phyloP scores from a whole-genome alignment of 371 early-diverging fungal species.

The Mortierella sp. region DNA sequence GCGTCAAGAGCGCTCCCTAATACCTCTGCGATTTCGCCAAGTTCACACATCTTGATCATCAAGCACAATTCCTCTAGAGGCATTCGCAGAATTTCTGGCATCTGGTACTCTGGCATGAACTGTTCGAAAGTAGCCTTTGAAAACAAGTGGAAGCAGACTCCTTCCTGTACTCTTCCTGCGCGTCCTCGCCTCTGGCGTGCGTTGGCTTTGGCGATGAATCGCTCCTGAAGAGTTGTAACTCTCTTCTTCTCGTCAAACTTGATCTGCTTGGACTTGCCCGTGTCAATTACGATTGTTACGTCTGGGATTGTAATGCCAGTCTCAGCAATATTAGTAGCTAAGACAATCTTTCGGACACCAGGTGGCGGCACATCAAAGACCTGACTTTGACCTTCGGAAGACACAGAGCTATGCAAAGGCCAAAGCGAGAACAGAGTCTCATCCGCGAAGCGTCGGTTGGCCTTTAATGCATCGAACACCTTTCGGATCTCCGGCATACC shows the following conservation, averaged over 20 bases:
- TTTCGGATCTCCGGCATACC: conserved; percentile 86
- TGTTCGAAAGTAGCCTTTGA: conserved; percentile 64
- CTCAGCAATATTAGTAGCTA: conserved; percentile 96
- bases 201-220: conserved; percentile 84
- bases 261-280: conserved; percentile 88
- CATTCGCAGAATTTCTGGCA: conserved; percentile 80
- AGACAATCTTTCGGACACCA: conserved; percentile 85
- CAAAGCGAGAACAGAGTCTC: conserved; percentile 66
- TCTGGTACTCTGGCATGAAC: conserved; percentile 74
- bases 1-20: conserved; percentile 81
- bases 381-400: conserved; percentile 76
- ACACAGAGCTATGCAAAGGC: conserved; percentile 85
- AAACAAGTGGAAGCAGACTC: conserved; percentile 84
- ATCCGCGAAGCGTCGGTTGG: conserved; percentile 62
- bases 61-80: conserved; percentile 83
- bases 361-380: conserved; percentile 74
- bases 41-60: conserved; percentile 73
- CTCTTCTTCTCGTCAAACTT: conserved; percentile 77
- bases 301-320: conserved; percentile 97
- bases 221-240: conserved; percentile 78
- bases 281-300: conserved; percentile 94
- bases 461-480: conserved; percentile 67
- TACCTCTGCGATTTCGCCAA: conserved; percentile 70
- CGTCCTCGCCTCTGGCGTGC: conserved; percentile 92
- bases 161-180: conserved; percentile 92